Base-by-base conservation (phyloP, 2,329 filamentous ascomycete genomes). In the Pseudocercospora eumusae region DNA sequence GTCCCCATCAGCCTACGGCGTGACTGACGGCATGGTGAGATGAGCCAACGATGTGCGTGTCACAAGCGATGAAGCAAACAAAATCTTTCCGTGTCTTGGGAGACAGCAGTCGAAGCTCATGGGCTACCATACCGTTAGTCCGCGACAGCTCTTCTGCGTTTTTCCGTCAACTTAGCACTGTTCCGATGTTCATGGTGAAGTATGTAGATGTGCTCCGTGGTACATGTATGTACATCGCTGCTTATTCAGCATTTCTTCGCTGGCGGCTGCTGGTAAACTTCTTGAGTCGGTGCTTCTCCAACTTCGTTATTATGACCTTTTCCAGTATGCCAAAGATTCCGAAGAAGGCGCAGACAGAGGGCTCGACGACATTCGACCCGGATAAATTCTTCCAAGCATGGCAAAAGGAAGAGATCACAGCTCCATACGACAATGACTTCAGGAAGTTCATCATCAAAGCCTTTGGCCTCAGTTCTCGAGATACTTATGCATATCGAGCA, bases 401-500 rank as follows among this genome's bases (percentile, higher is more conserved):
- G 80, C 72, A 70, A 2, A 72, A 76, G 4, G 76, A 77, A 31
- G 67, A 70, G n/a, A 69, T 70, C 49, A 72, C 73, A n/a, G 69
- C 73, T 8, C 74, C 75, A 8, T 74, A 77, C 59, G 67, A 76
- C 57, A 54, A 81, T 67, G 76, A 81, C 60, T 77, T 84, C 56
- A 74, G 75, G 31, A 74, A 76, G 40, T 80, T 80, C 65, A 78
- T 84, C 64, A 73, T 77, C 59, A 72, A 76, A 47, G 75, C 80
- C 3, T 85, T 85, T 70, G 74, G 75, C 10, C 77, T 85, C 3
- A 74, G 76, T 4, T 62, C 68, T 0, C 70, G 74, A 31, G 82
- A 84, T 67, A 74, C 73, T 57, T 84, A 83, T 65, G 75, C 78
- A 21, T 85, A 85, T 66, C 77, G 79, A 61, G 82, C 83, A 13